Evolutionary conservation across 2,329 filamentous ascomycete genomes (phyloP), one percentile per base, ranked within the genome.

Genomic region (Penicillium sp.): DNA sequence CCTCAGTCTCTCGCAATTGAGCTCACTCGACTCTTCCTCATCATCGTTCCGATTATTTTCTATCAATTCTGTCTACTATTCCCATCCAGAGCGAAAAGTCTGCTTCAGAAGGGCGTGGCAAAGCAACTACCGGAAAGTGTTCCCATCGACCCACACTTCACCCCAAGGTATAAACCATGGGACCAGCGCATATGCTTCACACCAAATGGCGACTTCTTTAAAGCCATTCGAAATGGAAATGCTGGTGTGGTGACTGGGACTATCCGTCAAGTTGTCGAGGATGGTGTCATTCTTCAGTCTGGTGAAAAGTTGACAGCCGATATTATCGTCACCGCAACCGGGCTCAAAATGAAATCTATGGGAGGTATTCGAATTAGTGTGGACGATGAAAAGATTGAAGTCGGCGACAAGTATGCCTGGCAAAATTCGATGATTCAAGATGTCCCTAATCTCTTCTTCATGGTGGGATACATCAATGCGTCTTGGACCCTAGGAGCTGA

Each of bases 131-230:
- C 87, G 1, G 65, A 71, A 19, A 69, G 71, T 11, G 69, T 84
- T 21, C 77, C 82, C 2, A 69, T 81, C 26, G 80, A 86, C 52
- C 77, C 82, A 2, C 81, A 88, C 68, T 88, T 88, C 68, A 82
- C 80, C 4, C 86, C 86, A 0, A 67, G 65, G 1, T 88, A 89
- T 64, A 77, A 81, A 19, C 85, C 85, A 0, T 86, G 88, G 78
- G 80, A 90, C 51, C 89, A 93, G 68, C 82, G 90, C 1, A 75
- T 92, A 8, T 92, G 90, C 65, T 75, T 90, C 56, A 85, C 75
- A 26, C 80, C 80, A 0, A 77, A 83, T 47, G 80, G 77, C 18
- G 82, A 84, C 65, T 84, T 83, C 66, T 84, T 80, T 70, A 67
- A 75, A 16, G 71, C 72, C 24, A 71, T 84, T 21, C 73, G 74